Conservation (phyloP, 345 rosid genomes). For the Gossypium anomalum region DNA sequence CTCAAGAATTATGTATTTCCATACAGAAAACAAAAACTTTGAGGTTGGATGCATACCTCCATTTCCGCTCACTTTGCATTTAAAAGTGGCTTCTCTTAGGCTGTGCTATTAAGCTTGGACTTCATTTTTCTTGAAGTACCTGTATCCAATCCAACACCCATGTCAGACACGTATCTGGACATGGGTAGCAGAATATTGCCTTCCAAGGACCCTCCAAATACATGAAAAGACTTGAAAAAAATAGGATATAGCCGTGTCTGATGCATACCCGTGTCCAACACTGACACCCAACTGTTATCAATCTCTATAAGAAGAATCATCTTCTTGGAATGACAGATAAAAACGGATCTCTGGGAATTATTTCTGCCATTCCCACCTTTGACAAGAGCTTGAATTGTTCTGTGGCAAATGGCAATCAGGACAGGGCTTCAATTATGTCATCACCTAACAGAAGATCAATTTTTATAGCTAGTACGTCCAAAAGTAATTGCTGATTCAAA, state of each 20-base stretch:
- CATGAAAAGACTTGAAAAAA: too few species aligned
- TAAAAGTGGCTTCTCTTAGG: not conserved
- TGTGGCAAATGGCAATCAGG: constrained; percentile 18
- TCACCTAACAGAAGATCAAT: constrained; percentile 20
- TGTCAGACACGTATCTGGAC: too few species aligned
- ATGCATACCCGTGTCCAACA: too few species aligned
- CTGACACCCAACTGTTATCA: constrained; percentile 1
- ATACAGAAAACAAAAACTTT: not conserved
- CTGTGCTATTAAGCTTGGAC: not conserved
- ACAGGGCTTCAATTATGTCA: constrained; percentile 19
- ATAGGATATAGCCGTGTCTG: too few species aligned
- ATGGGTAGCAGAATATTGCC: too few species aligned
- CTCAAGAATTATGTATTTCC: not conserved
- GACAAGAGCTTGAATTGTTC: constrained; percentile 15
- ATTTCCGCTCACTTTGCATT: not conserved
- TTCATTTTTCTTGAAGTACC: too few species aligned
- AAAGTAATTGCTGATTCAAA: constrained; percentile 16
- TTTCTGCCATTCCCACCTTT: constrained; percentile 15
- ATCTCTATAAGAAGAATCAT: constrained; percentile 6
- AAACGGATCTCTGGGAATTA: constrained; percentile 17
- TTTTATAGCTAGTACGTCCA: constrained; percentile 10
- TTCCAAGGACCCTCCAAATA: too few species aligned
- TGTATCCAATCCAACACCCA: too few species aligned
- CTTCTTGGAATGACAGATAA: constrained; percentile 15
- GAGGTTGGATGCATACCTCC: not conserved